phyloP scores from a whole-genome alignment of 257 asterid genomes.

The Ilex aquifolium region DNA sequence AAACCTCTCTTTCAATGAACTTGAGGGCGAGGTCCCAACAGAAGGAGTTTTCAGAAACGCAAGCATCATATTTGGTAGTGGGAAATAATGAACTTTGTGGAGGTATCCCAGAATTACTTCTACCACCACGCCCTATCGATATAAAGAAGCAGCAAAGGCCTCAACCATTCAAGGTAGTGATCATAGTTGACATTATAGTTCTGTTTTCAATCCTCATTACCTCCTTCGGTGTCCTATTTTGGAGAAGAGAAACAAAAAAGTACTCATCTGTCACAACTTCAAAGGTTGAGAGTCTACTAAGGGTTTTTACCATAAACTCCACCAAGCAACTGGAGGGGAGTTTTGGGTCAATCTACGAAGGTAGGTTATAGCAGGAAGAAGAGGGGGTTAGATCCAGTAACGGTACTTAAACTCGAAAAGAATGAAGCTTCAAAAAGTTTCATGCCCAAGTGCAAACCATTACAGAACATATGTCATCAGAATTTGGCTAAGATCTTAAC shows the following conservation, averaged over 20 bases:
- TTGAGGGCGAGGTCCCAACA: constrained; percentile 26
- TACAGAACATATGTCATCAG: not conserved
- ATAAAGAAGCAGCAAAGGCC: constrained; percentile 1
- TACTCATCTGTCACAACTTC: not conserved
- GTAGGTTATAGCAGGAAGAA: not conserved
- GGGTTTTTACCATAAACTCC: not conserved
- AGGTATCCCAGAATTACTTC: constrained; percentile 4
- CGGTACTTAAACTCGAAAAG: not conserved
- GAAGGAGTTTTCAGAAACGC: constrained; percentile 20
- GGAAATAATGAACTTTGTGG: constrained; percentile 33
- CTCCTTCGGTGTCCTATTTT: not conserved
- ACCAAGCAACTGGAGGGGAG: not conserved
- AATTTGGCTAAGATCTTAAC: not conserved
- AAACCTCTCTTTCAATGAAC: constrained; percentile 31
- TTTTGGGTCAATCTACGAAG: not conserved
- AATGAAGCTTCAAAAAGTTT: not conserved
- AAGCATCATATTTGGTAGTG: constrained; percentile 5
- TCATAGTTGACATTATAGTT: not conserved
- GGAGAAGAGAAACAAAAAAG: not conserved
- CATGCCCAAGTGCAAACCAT: not conserved
- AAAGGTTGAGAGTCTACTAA: not conserved
- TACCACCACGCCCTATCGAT: constrained; percentile 9
- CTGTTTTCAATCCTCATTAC: not conserved
- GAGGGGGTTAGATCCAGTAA: not conserved
- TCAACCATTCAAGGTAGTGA: not conserved